phyloP scores from a whole-genome alignment of 108 stramenopile genomes.

The Mediolabrus comicus region DNA sequence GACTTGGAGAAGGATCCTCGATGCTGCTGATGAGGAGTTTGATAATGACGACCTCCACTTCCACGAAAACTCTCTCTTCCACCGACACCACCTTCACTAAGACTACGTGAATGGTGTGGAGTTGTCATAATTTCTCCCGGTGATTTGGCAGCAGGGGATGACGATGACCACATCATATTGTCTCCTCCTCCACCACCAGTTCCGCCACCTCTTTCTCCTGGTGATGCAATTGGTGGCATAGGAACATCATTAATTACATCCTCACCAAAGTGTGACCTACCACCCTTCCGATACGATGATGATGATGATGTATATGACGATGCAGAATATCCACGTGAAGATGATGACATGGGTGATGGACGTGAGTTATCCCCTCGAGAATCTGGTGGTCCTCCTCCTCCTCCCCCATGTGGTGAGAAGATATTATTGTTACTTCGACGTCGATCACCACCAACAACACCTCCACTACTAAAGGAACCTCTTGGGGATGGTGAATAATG shows the following conservation, averaged over 20 bases:
- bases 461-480: background rate
- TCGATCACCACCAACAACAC: background rate
- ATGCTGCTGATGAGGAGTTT: constrained; percentile 1
- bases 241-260: background rate
- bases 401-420: background rate
- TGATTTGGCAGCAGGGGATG: background rate
- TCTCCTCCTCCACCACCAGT: background rate
- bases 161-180: background rate
- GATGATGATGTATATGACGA: background rate
- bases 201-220: background rate
- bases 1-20: background rate
- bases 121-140: background rate
- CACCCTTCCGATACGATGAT: constrained; percentile 1
- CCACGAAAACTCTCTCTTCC: background rate
- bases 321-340: background rate
- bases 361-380: background rate
- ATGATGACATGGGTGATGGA: background rate
- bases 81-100: background rate
- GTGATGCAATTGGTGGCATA: background rate
- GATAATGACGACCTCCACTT: background rate
- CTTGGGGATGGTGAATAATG: constrained; percentile 1
- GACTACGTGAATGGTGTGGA: background rate
- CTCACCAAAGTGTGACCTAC: background rate
- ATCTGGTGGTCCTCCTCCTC: background rate
- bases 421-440: background rate